These are phyloP conservation scores for Apophysomyces ossiformis DNA, from an alignment of 371 early-diverging fungal genomes.

Conservation along the genomic window DNA sequence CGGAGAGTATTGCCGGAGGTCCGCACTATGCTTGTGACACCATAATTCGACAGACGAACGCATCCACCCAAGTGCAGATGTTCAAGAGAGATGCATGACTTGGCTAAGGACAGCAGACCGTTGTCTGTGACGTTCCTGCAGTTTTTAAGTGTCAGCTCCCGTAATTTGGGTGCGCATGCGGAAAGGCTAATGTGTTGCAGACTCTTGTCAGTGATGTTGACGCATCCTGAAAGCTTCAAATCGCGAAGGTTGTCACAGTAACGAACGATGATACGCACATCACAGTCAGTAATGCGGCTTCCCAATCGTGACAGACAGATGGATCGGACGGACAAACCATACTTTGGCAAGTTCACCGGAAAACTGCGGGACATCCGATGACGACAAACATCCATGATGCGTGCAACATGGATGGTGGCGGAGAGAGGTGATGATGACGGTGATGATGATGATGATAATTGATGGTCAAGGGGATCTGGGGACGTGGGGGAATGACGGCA, in stretches of 20 bases:
- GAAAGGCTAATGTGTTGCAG: slow-evolving; percentile 23
- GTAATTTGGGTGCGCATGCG: slow-evolving; percentile 22
- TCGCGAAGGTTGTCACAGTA: slow-evolving; percentile 26
- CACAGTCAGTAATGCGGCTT: slow-evolving; percentile 30
- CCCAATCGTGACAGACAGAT: slow-evolving; percentile 28
- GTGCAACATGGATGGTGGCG: not conserved
- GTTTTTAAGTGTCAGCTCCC: slow-evolving; percentile 28
- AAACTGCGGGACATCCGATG: slow-evolving; percentile 22
- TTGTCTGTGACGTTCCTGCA: slow-evolving; percentile 39
- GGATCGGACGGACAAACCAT: slow-evolving; percentile 32
- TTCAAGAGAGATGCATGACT: slow-evolving; percentile 18
- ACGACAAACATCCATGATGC: not conserved
- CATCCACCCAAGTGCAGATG: slow-evolving; percentile 33
- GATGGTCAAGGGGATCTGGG: slow-evolving; percentile 10
- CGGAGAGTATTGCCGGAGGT: slow-evolving; percentile 27
- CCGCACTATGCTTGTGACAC: slow-evolving; percentile 29
- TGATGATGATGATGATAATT: not conserved
- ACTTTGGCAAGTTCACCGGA: slow-evolving; percentile 33
- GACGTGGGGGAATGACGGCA: slow-evolving; percentile 17
- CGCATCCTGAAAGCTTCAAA: slow-evolving; percentile 26
- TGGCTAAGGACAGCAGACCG: slow-evolving; percentile 27
- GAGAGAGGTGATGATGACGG: slow-evolving; percentile 13
- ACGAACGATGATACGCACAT: slow-evolving; percentile 30
- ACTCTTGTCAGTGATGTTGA: slow-evolving; percentile 28
- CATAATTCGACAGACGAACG: slow-evolving; percentile 26